Conservation (phyloP, 805 yeast genomes). For the Zygosaccharomyces kombuchaensis region DNA sequence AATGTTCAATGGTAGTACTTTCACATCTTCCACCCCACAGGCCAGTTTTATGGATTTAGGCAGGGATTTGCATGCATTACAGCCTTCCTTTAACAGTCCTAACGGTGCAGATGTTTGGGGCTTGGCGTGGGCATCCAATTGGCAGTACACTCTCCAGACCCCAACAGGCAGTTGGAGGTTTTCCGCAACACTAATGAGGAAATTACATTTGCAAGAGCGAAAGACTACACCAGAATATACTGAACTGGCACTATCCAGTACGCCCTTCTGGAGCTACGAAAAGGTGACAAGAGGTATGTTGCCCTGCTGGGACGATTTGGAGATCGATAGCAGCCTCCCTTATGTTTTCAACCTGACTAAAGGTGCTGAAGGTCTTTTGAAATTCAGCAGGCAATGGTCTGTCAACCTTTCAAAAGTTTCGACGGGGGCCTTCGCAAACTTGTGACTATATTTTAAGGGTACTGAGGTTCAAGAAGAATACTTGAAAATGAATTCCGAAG, state of each 20-base stretch:
- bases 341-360: conserved; percentile 4
- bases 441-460: conserved; percentile 20
- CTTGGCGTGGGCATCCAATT: conserved; percentile 42
- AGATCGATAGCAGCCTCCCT: conserved; percentile 1
- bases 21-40: conserved; percentile 31
- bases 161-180: conserved; percentile 39
- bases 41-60: conserved; percentile 35
- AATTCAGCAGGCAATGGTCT: conserved; percentile 26
- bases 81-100: conserved; percentile 33
- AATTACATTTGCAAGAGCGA: conserved; percentile 27
- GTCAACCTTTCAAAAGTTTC: conserved; percentile 11
- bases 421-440: conserved; percentile 14
- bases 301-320: conserved; percentile 1
- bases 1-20: conserved; percentile 39
- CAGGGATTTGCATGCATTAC: conserved; percentile 41
- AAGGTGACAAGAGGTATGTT: background rate
- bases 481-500: conserved; percentile 29
- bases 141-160: conserved; percentile 38
- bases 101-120: conserved; percentile 31
- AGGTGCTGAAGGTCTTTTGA: conserved; percentile 23
- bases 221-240: conserved; percentile 26
- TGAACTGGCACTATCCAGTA: conserved; percentile 20
- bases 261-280: conserved; percentile 23
- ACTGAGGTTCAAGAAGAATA: conserved; percentile 18
- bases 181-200: conserved; percentile 36